These are phyloP conservation scores for Mentha longifolia DNA, from an alignment of 257 asterid genomes.

Conservation along the genomic window DNA sequence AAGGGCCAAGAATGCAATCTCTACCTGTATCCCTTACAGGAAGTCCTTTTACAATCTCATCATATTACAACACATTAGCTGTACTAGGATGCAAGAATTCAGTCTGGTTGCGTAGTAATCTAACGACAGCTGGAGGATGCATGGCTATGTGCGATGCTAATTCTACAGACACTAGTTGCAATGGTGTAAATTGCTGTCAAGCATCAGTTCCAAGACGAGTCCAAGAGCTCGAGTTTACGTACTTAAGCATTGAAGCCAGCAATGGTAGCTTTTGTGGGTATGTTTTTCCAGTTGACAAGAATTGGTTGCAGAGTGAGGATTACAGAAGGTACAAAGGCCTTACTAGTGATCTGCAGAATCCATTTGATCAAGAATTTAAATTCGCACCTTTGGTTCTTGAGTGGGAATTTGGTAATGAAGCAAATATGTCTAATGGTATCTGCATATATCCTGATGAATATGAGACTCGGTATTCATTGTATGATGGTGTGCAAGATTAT, in stretches of 20 bases:
- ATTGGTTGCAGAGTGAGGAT: conserved; percentile 31
- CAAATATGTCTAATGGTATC: too few species aligned
- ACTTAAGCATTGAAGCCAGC: neutral
- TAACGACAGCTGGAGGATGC: conserved; percentile 32
- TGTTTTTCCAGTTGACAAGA: conserved; percentile 33
- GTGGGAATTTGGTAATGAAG: conserved; percentile 29
- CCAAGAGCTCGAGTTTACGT: conserved; percentile 22
- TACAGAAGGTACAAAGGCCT: conserved; percentile 26
- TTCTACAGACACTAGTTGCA: conserved; percentile 28
- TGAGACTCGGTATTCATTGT: neutral
- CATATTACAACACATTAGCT: conserved; percentile 9
- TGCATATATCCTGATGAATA: neutral
- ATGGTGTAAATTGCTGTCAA: conserved; percentile 43
- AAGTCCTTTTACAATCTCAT: conserved; percentile 41
- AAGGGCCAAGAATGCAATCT: neutral
- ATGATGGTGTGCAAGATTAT: neutral
- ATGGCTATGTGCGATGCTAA: conserved; percentile 29
- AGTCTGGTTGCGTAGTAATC: conserved; percentile 27
- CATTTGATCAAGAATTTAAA: conserved; percentile 36
- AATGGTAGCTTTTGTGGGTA: conserved; percentile 39
- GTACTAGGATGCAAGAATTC: conserved; percentile 42
- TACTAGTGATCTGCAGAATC: conserved; percentile 15
- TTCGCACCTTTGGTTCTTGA: conserved; percentile 37
- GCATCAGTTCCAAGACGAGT: conserved; percentile 11
- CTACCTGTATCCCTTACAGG: conserved; percentile 15